Base-by-base conservation (phyloP, 768 basidiomycete species). In the Coprinopsis marcescibilis region DNA sequence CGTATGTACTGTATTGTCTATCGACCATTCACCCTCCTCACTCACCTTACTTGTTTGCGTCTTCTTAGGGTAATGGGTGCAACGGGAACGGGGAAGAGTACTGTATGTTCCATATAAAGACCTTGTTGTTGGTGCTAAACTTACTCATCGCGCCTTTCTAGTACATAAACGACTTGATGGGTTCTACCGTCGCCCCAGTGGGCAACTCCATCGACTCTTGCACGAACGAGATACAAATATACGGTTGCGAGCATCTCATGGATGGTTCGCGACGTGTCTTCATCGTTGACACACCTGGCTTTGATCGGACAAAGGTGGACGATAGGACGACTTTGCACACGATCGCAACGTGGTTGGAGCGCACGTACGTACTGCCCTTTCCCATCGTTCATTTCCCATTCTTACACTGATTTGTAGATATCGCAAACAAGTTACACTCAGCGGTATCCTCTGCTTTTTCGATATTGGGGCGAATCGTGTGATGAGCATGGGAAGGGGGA, bases 241-340 rank as follows among this genome's bases (percentile, higher is more conserved):
- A 56, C 19, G 38, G 49, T 13, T 58, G 57, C 29, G 46, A 35
- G 24, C 51, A 56, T 43, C 53, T 49, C 6, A 23, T 33, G 17
- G 12, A 8, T n/a, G 25, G 44, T 15, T 21, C 43, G 7, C 35
- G 49, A n/a, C 43, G 52, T 30, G 40, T 64, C 23, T 51, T 62
- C 38, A 51, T 65, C 23, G 55, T 65, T 12, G 64, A 65, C 40
- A 64, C 63, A 2, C 64, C 62, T 3, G 64, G 64, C 1, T 65
- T 63, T 34, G 62, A 65, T 42, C 57, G 61, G 43, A 58, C 57
- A 4, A 40, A 32, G 15, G 41, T 45, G 12, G 53, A 45, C 20
- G 64, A 65, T 37, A 43, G 41, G 2, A 52, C 57, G 8, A 59
- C 62, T 17, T 39, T 63, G 36, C 37, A 45, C 17, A 46, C 46